phyloP scores from a whole-genome alignment of 148 eudicot genomes.

The Spergularia bocconei region DNA sequence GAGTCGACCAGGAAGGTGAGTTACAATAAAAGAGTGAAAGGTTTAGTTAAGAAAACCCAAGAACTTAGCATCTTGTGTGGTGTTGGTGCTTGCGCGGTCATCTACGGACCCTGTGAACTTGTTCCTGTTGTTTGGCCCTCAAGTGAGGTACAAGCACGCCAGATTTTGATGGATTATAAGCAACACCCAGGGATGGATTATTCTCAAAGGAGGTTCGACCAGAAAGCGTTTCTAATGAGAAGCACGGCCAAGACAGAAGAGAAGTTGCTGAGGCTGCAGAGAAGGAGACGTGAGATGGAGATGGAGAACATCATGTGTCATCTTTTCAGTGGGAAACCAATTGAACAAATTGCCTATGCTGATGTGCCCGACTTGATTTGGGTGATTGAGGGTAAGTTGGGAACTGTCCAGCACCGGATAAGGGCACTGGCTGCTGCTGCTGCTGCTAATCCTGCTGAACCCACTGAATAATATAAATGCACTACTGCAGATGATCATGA shows the following conservation, averaged over 20 bases:
- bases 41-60: not conserved
- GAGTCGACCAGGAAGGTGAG: not conserved
- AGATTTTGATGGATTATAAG: not conserved
- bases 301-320: not conserved
- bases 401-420: not conserved
- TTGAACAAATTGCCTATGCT: not conserved
- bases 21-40: not conserved
- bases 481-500: no score
- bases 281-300: constrained; percentile 4
- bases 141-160: not conserved
- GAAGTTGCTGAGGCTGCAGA: not conserved
- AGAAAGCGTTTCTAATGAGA: not conserved
- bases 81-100: not conserved
- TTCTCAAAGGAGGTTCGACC: not conserved
- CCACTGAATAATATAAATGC: no score
- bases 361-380: constrained; percentile 3
- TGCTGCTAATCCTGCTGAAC: not conserved
- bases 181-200: not conserved
- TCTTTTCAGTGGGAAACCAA: not conserved
- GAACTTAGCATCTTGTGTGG: not conserved
- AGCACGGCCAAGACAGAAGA: not conserved
- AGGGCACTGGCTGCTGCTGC: not conserved
- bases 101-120: not conserved
- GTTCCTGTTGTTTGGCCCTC: constrained; percentile 1
- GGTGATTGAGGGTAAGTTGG: constrained; percentile 5